phyloP scores from a whole-genome alignment of 2,329 filamentous ascomycete species.

The Myriosclerotinia curreyana region DNA sequence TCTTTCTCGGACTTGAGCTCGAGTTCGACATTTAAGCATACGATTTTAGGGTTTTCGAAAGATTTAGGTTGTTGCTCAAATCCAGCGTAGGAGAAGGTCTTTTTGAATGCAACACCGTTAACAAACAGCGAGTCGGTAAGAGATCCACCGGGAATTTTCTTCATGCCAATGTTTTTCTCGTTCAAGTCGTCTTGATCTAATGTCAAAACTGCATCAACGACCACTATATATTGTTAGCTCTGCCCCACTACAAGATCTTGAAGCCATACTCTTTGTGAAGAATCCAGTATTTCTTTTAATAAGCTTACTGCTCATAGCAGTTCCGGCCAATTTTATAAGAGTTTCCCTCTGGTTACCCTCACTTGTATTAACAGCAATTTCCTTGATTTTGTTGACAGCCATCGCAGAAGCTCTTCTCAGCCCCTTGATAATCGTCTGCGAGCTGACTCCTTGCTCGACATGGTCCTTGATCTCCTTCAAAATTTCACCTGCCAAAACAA shows the following conservation, averaged over 20 bases:
- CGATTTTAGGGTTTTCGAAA: conserved; percentile 91
- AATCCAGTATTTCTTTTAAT: conserved; percentile 96
- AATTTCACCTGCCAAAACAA: conserved; percentile 95
- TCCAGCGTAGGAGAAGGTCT: conserved; percentile 98
- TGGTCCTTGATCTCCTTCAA: conserved; percentile 95
- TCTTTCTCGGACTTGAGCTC: conserved; percentile 99
- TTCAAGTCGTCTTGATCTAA: conserved; percentile 96
- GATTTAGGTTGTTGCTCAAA: conserved; percentile 99
- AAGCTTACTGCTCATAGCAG: conserved; percentile 98
- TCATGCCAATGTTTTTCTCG: conserved; percentile 96
- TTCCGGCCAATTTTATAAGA: conserved; percentile 82
- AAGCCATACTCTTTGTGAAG: conserved; percentile 84
- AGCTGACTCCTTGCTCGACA: conserved; percentile 94
- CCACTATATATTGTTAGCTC: conserved; percentile 61
- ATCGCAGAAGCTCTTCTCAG: conserved; percentile 81
- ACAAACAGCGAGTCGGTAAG: conserved; percentile 95
- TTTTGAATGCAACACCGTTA: conserved; percentile 98
- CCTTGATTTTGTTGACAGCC: conserved; percentile 98
- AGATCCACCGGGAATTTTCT: conserved; percentile 96
- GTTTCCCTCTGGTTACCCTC: conserved; percentile 85
- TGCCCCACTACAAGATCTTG: background rate
- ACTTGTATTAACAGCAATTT: conserved; percentile 84
- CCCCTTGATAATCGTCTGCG: conserved; percentile 96
- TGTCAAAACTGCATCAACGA: conserved; percentile 92
- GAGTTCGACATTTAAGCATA: conserved; percentile 95